These are phyloP conservation scores for Eucalyptus regnans DNA, from an alignment of 345 rosid species.

Conservation along the genomic window DNA sequence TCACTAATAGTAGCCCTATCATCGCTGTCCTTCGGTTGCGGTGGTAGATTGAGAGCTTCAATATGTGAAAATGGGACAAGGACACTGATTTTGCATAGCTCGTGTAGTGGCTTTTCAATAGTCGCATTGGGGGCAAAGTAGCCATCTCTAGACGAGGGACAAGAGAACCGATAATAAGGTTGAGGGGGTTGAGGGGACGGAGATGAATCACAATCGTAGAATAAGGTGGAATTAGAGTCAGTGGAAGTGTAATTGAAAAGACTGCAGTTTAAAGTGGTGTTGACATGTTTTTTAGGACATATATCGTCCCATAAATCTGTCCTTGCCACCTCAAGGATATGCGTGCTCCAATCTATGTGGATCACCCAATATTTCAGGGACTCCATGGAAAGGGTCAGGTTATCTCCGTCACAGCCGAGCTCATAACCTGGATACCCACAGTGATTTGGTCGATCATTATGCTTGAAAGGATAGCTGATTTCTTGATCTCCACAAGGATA, in stretches of 20 bases:
- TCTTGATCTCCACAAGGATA: fast-evolving
- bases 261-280: not conserved
- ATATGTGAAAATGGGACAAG: not conserved
- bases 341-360: fast-evolving
- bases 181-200: fast-evolving
- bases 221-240: not conserved
- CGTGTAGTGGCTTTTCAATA: fast-evolving
- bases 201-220: not conserved
- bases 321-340: not conserved
- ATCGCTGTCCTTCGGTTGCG: not conserved
- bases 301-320: not conserved
- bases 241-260: not conserved
- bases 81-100: not conserved
- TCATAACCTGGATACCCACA: not conserved
- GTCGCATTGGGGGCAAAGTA: not conserved
- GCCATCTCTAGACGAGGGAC: fast-evolving
- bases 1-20: not conserved
- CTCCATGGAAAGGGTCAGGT: not conserved
- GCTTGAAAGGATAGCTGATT: not conserved
- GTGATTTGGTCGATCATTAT: fast-evolving
- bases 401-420: fast-evolving
- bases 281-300: fast-evolving
- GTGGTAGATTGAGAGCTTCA: not conserved
- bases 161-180: not conserved
- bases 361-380: not conserved